Evolutionary conservation across 1,284 basidiomycete species (phyloP), one percentile per base, ranked within the genome.

Genomic region (Cryptococcus jaspeensis): DNA sequence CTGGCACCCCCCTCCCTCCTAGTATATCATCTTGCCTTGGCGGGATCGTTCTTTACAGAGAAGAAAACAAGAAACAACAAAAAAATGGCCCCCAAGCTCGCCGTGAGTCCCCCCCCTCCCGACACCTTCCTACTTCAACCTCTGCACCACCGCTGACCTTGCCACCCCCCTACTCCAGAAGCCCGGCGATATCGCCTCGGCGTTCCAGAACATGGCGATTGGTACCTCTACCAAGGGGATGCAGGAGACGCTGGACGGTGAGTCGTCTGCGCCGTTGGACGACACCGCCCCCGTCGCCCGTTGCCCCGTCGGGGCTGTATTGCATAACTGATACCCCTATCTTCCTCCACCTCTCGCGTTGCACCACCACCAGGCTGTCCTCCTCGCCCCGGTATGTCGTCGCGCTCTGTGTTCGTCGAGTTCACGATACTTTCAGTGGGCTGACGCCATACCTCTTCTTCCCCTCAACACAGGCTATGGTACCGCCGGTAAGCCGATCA

Each of bases 401-500:
- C 40, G 5, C 5, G 5, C n/a, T 35, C 40, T 37, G 28, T 22
- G 8, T 13, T 41, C 23, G n/a, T n/a, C n/a, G n/a, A n/a, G n/a
- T 32, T 32, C 28, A 32, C 28, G 28, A 9, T 32, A 32, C 28
- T 9, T 5, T 32, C n/a, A n/a, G n/a, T n/a, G n/a, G n/a, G 40
- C 40, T 42, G 12, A 42, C 40, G 12, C 40, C n/a, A 42, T n/a
- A 18, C 25, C 41, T n/a, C n/a, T n/a, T n/a, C n/a, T 22, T 15
- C 37, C 15, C 41, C 22, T n/a, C 35, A 13, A n/a, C 15, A 15
- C 53, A 70, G 71, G 59, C 44, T 69, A 65, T 52, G 76, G 76
- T 15, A 71, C 59, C 5, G 42, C 56, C 20, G 76, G 76, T 3
- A 59, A 61, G 42, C 36, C 58, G 1, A 72, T 76, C 55, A 49